Base-by-base conservation (phyloP, 2,329 filamentous ascomycete genomes). In the Amauroascus verrucosus region DNA sequence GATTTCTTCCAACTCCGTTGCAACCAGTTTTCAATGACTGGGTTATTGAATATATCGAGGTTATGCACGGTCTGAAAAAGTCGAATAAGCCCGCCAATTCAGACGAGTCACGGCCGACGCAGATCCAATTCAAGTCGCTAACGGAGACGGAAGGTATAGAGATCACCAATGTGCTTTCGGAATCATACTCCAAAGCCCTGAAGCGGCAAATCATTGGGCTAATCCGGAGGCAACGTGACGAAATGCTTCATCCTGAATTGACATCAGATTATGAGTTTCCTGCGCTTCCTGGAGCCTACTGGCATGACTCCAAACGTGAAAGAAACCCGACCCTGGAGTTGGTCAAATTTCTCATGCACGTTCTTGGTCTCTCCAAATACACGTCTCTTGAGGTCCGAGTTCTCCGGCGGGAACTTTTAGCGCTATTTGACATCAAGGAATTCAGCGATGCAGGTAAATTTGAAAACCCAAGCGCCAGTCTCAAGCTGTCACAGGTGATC, bases 341-440 rank as follows among this genome's bases (percentile, higher is more conserved):
- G 2, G 88, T 95, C 61, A 98, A 97, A 70, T 82, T 81, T 16
- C 79, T 98, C 41, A 94, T 94, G 82, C 91, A 97, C 66, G 85
- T 98, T 8, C 76, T 98, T 4, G 86, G 82, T 32, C 79, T 98
- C 0, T 93, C 95, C 71, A 93, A 91, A 68, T 88, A 88, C 61
- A 93, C 95, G 62, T 85, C 83, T 0, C 81, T 95, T 46, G 91
- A 97, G 70, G 89, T 88, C 2, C 83, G 93, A 5, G 75, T 95
- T 1, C 77, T 98, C 0, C 83, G 94, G 51, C 94, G 94, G 62
- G 91, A 97, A 56, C 76, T 98, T 0, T 80, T 98, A 0, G 79
- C 84, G 8, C 77, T 97, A 50, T 96, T 98, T 68, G 93, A 98
- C 54, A 83, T 98, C 51, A 86, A 89, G 61, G 93, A 98, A 69